Percentiles rank a stretch among this genome's conserved stretches.
phyloP scores from a whole-genome alignment of 139 green algal species.

The Chlorella sorokiniana region DNA sequence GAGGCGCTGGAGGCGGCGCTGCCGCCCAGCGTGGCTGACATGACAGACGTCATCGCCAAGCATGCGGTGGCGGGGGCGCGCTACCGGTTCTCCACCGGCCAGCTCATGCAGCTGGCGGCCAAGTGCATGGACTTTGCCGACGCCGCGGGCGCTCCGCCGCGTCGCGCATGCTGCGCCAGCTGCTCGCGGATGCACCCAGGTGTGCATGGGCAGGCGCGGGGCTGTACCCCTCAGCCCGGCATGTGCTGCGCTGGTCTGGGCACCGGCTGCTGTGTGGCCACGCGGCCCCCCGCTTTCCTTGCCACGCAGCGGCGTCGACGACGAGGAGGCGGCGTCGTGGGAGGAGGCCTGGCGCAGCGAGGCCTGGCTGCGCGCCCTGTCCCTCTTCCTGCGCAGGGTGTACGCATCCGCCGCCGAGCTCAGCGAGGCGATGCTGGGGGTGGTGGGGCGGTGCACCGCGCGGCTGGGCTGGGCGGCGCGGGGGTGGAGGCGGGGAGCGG shows the following conservation, averaged over 20 bases:
- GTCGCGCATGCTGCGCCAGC: conserved; percentile 31
- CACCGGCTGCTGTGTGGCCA: no score
- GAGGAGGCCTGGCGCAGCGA: conserved; percentile 25
- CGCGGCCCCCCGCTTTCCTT: no score
- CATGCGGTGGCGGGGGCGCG: conserved; percentile 40
- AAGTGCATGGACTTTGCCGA: conserved; percentile 58
- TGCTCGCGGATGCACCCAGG: conserved; percentile 28
- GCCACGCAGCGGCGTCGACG: conserved; percentile 1
- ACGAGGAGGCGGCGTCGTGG: background rate
- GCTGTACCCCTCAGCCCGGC: background rate
- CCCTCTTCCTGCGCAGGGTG: conserved; percentile 48
- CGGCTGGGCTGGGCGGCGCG: background rate
- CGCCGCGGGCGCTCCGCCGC: conserved; percentile 38
- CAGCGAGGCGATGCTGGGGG: conserved; percentile 33
- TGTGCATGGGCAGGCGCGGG: background rate
- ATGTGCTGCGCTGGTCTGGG: no score
- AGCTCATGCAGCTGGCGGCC: conserved; percentile 56
- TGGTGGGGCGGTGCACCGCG: conserved; percentile 13
- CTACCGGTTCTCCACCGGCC: conserved; percentile 45
- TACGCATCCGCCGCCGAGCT: conserved; percentile 45
- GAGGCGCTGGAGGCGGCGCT: conserved; percentile 64
- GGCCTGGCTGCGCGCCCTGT: conserved; percentile 36
- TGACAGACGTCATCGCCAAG: conserved; percentile 40
- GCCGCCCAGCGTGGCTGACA: conserved; percentile 41
- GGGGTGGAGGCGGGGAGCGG: conserved; percentile 1